Evolutionary conservation across 345 rosid species (phyloP), one percentile per base, ranked within the genome.

Genomic region (Citrus hindsii): DNA sequence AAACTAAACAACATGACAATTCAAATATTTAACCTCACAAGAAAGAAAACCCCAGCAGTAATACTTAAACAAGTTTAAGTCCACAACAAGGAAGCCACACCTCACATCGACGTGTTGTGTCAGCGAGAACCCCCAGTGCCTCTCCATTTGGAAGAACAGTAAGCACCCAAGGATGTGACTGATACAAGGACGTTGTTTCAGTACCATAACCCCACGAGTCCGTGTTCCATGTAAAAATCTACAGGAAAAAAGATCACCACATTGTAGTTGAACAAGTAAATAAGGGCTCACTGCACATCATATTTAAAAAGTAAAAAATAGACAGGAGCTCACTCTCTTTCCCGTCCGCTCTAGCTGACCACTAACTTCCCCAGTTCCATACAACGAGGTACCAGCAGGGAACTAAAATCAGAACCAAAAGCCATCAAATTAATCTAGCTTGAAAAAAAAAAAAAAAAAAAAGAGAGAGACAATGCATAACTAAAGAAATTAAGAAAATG

Each of bases 281-380:
- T 46, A 46, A 18, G 21, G 7, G 53, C 35, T 53, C n/a, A 68
- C 18, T 19, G 4, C 25, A 35, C 3, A 2, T 13, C 35, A 83
- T 53, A 7, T 46, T 38, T 27, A 12, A 46, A 46, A 32, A 10
- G 8, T 35, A 35, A 35, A 35, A 70, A 70, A 69, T 16, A 32
- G 18, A 76, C 65, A 76, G 74, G 19, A 72, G 83, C 97, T 80
- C 64, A 92, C 98, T 81, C 97, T 85, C 79, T 86, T 95, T 37
- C 98, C 98, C 0, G 98, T 90, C 61, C 98, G 93, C 89, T 95
- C 98, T 71, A 95, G 89, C 81, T 84, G 92, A 42, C 98, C 98
- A 84, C 98, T 87, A 82, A 88, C 98, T 93, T 95, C 98, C 46
- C 98, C 98, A 30, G 95, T 93, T 79, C 98, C 98, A 80, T 95